These are phyloP conservation scores for Dalbergia cochinchinensis DNA, from an alignment of 306 rosid species.

Conservation along the genomic window DNA sequence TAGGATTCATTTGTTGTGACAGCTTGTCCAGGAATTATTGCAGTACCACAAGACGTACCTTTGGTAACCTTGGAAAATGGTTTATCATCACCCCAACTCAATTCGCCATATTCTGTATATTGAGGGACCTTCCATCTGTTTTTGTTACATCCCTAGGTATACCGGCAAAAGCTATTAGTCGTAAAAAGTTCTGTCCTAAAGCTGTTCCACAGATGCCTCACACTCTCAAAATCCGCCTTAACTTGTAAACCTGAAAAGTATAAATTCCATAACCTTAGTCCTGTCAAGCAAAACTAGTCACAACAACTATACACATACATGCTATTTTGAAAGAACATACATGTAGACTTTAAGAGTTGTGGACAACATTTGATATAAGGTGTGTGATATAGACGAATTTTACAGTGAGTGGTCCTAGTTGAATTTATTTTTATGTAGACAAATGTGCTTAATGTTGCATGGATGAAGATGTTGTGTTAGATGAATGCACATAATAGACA, in stretches of 20 bases:
- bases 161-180: no score
- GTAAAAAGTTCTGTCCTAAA: conserved; percentile 12
- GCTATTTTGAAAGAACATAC: neutral
- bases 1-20: conserved; percentile 27
- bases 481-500: no score
- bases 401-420: neutral
- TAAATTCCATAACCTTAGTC: conserved; percentile 15
- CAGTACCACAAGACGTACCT: conserved; percentile 4
- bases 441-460: no score
- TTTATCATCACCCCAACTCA: conserved; percentile 2
- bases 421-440: neutral
- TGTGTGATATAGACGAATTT: conserved; percentile 1
- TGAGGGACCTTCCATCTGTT: no score
- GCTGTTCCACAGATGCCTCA: conserved; percentile 44
- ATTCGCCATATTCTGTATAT: neutral
- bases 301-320: conserved; percentile 9
- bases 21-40: neutral
- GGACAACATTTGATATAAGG: neutral
- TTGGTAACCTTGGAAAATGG: neutral
- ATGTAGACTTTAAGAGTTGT: neutral
- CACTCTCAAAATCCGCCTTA: conserved; percentile 81
- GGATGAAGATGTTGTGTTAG: no score
- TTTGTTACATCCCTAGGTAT: no score
- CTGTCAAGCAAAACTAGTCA: conserved; percentile 2
- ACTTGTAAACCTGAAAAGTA: conserved; percentile 77